phyloP scores from a whole-genome alignment of 805 yeast species.

The Teunomyces kruisii region DNA sequence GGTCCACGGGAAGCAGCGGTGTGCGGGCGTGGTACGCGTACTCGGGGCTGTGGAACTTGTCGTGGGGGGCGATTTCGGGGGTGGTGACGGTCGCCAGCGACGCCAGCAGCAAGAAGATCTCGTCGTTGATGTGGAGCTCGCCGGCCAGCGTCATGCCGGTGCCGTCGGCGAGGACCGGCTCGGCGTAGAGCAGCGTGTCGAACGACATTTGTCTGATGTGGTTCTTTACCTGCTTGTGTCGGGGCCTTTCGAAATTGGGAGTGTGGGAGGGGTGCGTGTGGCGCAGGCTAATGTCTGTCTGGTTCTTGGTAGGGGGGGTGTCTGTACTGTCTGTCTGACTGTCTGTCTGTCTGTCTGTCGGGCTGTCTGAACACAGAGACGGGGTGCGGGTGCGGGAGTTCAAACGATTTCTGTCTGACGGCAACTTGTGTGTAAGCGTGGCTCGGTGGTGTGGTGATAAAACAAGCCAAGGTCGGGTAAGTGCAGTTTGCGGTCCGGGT shows the following conservation, averaged over 20 bases:
- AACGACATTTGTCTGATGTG: neutral
- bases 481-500: conserved; percentile 1
- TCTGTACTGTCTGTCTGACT: too few species aligned
- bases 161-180: neutral
- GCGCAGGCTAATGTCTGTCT: neutral
- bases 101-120: conserved; percentile 7
- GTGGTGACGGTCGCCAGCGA: conserved; percentile 4
- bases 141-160: conserved; percentile 4
- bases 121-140: conserved; percentile 7
- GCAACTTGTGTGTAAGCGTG: too few species aligned
- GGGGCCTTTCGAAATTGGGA: too few species aligned
- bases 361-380: too few species aligned
- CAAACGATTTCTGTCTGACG: too few species aligned
- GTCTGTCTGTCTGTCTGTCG: too few species aligned
- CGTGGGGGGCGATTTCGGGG: conserved; percentile 4
- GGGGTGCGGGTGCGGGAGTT: too few species aligned
- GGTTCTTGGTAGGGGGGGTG: too few species aligned
- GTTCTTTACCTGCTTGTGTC: neutral
- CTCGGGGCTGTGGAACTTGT: conserved; percentile 4
- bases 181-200: neutral
- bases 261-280: too few species aligned
- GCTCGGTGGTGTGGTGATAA: conserved; percentile 4
- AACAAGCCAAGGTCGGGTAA: conserved; percentile 2
- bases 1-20: conserved; percentile 9
- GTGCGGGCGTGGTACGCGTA: conserved; percentile 7